Conservation (phyloP, 2,329 filamentous ascomycete genomes). For the Grosmannia clavigera region DNA sequence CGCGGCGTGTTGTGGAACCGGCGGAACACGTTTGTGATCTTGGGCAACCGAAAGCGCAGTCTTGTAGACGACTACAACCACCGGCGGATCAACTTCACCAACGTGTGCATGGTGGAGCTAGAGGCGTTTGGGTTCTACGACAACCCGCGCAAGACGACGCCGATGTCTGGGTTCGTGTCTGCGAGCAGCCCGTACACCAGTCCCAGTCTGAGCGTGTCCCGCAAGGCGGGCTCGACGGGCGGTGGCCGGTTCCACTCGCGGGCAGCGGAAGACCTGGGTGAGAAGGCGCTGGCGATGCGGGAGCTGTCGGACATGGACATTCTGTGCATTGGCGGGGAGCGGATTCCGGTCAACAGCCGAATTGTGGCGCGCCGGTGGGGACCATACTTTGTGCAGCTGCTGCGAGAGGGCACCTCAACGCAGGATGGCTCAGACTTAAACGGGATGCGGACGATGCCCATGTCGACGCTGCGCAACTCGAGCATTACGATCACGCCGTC, state of each 20-base stretch:
- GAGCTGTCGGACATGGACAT: slow-evolving; percentile 97
- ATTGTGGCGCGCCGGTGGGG: slow-evolving; percentile 85
- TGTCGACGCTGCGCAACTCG: slow-evolving; percentile 57
- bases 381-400: slow-evolving; percentile 84
- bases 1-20: slow-evolving; percentile 86
- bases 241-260: slow-evolving; percentile 65
- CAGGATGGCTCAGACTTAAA: slow-evolving; percentile 62
- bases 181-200: slow-evolving; percentile 59
- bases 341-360: slow-evolving; percentile 86
- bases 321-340: slow-evolving; percentile 77
- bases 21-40: slow-evolving; percentile 87
- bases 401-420: slow-evolving; percentile 66
- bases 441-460: slow-evolving; percentile 56
- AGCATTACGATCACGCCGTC: slow-evolving; percentile 73
- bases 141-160: slow-evolving; percentile 68
- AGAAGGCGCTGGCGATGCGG: slow-evolving; percentile 63
- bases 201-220: slow-evolving; percentile 41
- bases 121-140: slow-evolving; percentile 97
- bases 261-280: slow-evolving; percentile 75
- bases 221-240: slow-evolving; percentile 52
- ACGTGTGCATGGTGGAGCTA: slow-evolving; percentile 92
- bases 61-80: slow-evolving; percentile 98
- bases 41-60: slow-evolving; percentile 86
- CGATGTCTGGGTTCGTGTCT: slow-evolving; percentile 74
- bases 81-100: slow-evolving; percentile 90